Conservation (phyloP, 768 basidiomycete genomes). For the Podaxis rugospora region DNA sequence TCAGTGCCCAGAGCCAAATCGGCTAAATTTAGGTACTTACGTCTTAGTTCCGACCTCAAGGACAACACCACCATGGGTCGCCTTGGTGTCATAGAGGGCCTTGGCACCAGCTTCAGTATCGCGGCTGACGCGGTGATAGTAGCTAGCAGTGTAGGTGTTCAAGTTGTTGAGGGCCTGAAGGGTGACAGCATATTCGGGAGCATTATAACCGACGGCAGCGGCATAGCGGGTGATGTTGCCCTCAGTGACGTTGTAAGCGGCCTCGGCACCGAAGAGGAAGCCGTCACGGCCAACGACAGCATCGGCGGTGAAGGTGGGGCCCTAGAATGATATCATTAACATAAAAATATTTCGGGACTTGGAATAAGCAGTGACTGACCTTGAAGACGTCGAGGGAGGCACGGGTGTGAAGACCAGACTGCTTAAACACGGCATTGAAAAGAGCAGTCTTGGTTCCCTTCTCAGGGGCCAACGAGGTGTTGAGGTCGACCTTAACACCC, state of each 20-base stretch:
- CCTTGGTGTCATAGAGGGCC: conserved; percentile 94
- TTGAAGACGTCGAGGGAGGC: conserved; percentile 91
- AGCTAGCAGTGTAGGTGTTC: conserved; percentile 89
- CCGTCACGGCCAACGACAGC: conserved; percentile 94
- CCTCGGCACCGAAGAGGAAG: conserved; percentile 95
- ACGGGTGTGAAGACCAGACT: conserved; percentile 91
- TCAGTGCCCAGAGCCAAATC: background rate
- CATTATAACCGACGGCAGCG: conserved; percentile 90
- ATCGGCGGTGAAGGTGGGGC: conserved; percentile 96
- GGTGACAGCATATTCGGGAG: conserved; percentile 93
- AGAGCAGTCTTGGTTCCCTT: conserved; percentile 84
- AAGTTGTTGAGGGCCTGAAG: conserved; percentile 94
- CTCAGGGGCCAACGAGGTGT: conserved; percentile 79
- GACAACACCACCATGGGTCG: conserved; percentile 77
- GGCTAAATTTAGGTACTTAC: conserved; percentile 40
- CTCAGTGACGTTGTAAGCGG: conserved; percentile 93
- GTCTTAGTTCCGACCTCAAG: conserved; percentile 96
- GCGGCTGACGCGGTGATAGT: conserved; percentile 93
- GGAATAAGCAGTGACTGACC: conserved; percentile 39
- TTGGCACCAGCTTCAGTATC: conserved; percentile 96
- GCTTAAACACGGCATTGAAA: conserved; percentile 87
- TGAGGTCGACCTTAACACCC: conserved; percentile 93
- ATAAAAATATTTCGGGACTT: background rate
- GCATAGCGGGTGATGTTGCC: conserved; percentile 92
- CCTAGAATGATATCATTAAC: conserved; percentile 40